Conservation (phyloP, 768 basidiomycete genomes). For the Auricularia sp. region DNA sequence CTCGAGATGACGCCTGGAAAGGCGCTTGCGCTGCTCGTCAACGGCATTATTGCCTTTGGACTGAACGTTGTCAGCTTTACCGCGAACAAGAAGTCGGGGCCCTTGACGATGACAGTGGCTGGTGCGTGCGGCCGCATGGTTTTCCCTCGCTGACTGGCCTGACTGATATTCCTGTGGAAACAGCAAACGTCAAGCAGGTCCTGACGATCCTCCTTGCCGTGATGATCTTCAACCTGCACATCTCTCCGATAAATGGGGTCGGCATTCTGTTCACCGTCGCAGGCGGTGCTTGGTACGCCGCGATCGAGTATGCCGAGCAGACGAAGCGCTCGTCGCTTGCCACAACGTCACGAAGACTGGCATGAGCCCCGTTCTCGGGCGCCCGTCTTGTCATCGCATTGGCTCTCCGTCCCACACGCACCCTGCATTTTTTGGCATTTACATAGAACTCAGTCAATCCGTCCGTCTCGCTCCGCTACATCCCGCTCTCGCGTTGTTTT, state of each 20-base stretch:
- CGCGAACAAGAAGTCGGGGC: slow-evolving; percentile 87
- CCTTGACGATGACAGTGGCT: slow-evolving; percentile 85
- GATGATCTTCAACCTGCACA: slow-evolving; percentile 68
- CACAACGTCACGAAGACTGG: neutral
- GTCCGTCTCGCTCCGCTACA: too few species aligned
- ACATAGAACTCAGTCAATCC: too few species aligned
- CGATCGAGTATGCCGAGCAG: slow-evolving; percentile 42
- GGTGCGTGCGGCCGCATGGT: slow-evolving; percentile 36
- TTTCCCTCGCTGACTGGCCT: slow-evolving; percentile 4
- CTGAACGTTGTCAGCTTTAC: slow-evolving; percentile 92
- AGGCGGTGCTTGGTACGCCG: slow-evolving; percentile 78
- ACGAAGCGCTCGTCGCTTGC: slow-evolving; percentile 5
- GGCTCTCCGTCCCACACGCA: too few species aligned
- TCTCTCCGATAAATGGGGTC: slow-evolving; percentile 67
- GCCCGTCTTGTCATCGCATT: too few species aligned
- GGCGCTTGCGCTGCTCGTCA: slow-evolving; percentile 51
- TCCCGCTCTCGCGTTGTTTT: too few species aligned
- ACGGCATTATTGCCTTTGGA: slow-evolving; percentile 83
- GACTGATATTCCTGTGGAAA: slow-evolving; percentile 19
- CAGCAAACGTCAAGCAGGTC: slow-evolving; percentile 90
- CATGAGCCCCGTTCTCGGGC: neutral
- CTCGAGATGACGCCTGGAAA: slow-evolving; percentile 34
- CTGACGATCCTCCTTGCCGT: slow-evolving; percentile 82
- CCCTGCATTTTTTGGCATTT: too few species aligned
- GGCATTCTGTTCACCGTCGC: slow-evolving; percentile 78